Base-by-base conservation (phyloP, 1,284 basidiomycete genomes). In the Lentinula novae-zelandiae region DNA sequence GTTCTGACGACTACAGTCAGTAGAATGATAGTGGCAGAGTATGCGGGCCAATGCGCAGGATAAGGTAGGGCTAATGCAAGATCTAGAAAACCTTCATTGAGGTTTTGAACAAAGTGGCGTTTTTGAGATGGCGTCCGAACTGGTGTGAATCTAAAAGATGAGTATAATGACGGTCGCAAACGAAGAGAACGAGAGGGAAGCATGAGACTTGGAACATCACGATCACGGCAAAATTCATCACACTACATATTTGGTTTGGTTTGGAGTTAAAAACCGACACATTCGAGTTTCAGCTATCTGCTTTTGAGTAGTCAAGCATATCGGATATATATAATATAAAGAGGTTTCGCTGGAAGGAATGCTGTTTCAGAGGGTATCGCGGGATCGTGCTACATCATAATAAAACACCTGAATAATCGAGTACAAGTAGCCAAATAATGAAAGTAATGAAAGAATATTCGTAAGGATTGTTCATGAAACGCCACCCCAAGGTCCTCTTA, bases 401-500 rank as follows among this genome's bases (percentile, higher is more conserved):
- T 56, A 33, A 27, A 22, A 54, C 39, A 40, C n/a, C 13, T 1
- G 15, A n/a, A 33, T 34, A 33, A 50, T 15, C 27, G 27, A 50
- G 48, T 49, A 22, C 48, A 50, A 13, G 15, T 15, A 13, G 31
- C 36, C 36, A 12, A 12, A 38, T 27, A 27, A 27, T 27, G n/a
- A 50, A n/a, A 50, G 33, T 31, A 53, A 38, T 17, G 15, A 34
- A 3, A 33, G 10, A 34, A 20, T 17, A 17, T 54, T 31, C 27
- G 59, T 44, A 58, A 40, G 51, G n/a, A 58, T 52, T n/a, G 27
- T 48, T 65, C 57, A 78, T 54, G 77, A 77, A 58, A 84, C 73
- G 48, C 82, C 81, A 58, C 83, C 85, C 87, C 89, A 92, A 50
- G 85, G 84, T 2, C 96, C 96, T 62, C 96, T 86, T 78, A 99